Evolutionary conservation across 805 yeast genomes (phyloP), one percentile per base, ranked within the genome.

Genomic region (Zygotorulaspora sp.): DNA sequence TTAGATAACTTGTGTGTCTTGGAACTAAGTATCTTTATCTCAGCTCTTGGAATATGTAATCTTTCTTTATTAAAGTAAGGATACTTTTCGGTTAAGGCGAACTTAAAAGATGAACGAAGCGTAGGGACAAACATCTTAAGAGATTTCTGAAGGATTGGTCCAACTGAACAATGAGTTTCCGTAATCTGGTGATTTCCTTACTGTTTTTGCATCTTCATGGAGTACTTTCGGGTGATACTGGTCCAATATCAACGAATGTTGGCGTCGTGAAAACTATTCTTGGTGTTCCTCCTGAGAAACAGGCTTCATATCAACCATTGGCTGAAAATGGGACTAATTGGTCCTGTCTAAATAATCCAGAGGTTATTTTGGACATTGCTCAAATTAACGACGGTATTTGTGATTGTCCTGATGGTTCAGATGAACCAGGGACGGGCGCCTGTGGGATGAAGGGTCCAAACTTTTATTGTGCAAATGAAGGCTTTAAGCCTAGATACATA

Each of bases 391-490:
- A 92, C 60, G 83, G 88, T 50, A 81, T 72, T 55, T 90, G 97
- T 63, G 97, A 92, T 55, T 90, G 97, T 65, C 97, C 97, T 0
- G 98, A 92, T 63, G 97, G 97, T 0, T 78, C 89, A 4, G 98
- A 92, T 64, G 97, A 92, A 60, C 96, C 97, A 0, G 97, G 97
- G 0, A 90, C 97, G 1, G 67, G 81, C 26, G 96, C 96, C 0
- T 90, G 97, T 60, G 53, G 61, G 12, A 43, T 35, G 48, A 32
- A 21, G 20, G 42, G 36, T 22, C 42, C 47, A 14, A 39, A 38
- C 27, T 89, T 87, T 53, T 88, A 77, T 59, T 90, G 98, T 63
- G 74, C 61, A 6, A 92, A 92, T 54, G 66, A 71, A 34, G 95
- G 96, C 3, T 82, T 76, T 48, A 52, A 70, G 4, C 76, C 88